phyloP scores from a whole-genome alignment of 129 eudicot genomes.

The Logfia minima region DNA sequence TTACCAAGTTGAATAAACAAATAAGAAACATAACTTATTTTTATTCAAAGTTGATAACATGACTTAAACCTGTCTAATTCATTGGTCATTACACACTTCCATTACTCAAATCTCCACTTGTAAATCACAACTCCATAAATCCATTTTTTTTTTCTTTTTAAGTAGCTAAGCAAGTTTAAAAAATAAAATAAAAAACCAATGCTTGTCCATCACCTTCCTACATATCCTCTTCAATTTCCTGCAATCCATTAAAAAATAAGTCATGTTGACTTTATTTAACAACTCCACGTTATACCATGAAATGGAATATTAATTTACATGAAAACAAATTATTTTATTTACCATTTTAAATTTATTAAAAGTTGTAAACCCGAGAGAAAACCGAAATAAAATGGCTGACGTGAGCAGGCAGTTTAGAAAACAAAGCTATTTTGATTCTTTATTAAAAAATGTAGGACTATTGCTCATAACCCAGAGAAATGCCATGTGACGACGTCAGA shows the following conservation, averaged over 20 bases:
- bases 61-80: constrained; percentile 9
- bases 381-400: constrained; percentile 1
- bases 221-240: constrained; percentile 26
- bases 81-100: constrained; percentile 14
- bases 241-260: constrained; percentile 1
- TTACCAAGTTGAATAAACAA: too few species aligned
- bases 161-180: background rate
- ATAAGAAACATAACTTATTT: background rate
- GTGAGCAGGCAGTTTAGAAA: background rate
- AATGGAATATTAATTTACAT: background rate
- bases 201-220: constrained; percentile 16
- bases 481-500: background rate
- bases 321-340: background rate
- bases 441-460: background rate
- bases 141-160: background rate
- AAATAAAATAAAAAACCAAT: background rate
- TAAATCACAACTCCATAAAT: constrained; percentile 15
- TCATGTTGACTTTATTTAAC: background rate
- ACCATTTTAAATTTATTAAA: too few species aligned
- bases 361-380: background rate
- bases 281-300: constrained; percentile 5
- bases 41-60: constrained; percentile 21
- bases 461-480: background rate
- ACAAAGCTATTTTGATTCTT: background rate
- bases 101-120: constrained; percentile 1